Evolutionary conservation across 495 filamentous ascomycete genomes (phyloP).

Genomic region (Neurospora sp.): DNA sequence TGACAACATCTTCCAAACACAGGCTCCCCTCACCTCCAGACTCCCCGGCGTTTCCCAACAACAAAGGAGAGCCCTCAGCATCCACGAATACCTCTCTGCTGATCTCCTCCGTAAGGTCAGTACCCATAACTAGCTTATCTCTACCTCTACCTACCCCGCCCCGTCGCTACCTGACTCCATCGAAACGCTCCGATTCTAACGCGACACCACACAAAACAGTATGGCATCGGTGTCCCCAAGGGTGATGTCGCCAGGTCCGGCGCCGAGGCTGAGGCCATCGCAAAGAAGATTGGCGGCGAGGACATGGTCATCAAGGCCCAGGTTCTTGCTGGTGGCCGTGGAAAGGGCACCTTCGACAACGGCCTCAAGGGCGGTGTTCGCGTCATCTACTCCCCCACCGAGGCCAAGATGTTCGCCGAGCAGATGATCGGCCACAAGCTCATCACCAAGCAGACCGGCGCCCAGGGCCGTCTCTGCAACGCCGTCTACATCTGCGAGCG

Average conservation of each 20-base stretch:
- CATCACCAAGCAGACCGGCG: constrained; percentile 98
- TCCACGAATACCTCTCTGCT: constrained; percentile 95
- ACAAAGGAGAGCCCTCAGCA: constrained; percentile 71
- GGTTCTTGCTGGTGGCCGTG: constrained; percentile 92
- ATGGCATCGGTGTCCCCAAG: constrained; percentile 86
- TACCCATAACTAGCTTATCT: neutral
- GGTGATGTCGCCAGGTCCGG: constrained; percentile 73
- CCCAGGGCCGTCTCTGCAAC: constrained; percentile 82
- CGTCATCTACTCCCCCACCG: constrained; percentile 82
- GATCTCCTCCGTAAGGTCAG: constrained; percentile 72
- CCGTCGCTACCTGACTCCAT: neutral
- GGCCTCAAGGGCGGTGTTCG: constrained; percentile 97
- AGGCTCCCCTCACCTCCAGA: constrained; percentile 32
- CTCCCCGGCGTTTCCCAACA: constrained; percentile 45
- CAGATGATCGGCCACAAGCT: constrained; percentile 99
- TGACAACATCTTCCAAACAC: constrained; percentile 3
- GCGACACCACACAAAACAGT: constrained; percentile 38
- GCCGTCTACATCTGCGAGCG: constrained; percentile 97
- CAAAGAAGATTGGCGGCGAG: constrained; percentile 80
- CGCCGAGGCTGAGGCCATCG: constrained; percentile 83
- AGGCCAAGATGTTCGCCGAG: constrained; percentile 92
- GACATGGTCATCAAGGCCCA: constrained; percentile 99
- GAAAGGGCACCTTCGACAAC: constrained; percentile 96
- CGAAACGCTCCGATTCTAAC: constrained; percentile 6
- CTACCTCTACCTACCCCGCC: constrained; percentile 4